Conservation (phyloP, 1,284 basidiomycete genomes). For the Singerocomus rubriflavus region DNA sequence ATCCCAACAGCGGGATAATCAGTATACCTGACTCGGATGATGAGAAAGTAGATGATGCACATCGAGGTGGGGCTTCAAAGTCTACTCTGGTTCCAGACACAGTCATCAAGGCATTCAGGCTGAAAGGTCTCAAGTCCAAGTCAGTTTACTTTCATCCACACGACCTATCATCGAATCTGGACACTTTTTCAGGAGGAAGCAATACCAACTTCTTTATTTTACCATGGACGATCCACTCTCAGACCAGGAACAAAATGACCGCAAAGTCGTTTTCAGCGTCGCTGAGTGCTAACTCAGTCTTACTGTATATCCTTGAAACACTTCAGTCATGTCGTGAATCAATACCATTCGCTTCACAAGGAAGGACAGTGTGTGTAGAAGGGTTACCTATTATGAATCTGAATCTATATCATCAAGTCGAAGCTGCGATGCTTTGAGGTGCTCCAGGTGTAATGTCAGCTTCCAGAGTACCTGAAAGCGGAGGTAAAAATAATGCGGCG, state of each 20-base stretch:
- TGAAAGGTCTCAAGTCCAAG: slow-evolving; percentile 40
- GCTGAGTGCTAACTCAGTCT: slow-evolving; percentile 21
- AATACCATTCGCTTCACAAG: not conserved
- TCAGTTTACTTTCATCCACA: slow-evolving; percentile 33
- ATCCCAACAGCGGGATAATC: slow-evolving; percentile 36
- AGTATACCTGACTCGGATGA: slow-evolving; percentile 32
- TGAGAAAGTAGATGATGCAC: slow-evolving; percentile 5
- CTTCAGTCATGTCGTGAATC: not conserved
- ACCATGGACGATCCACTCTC: slow-evolving; percentile 58
- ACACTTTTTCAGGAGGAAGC: slow-evolving; percentile 34
- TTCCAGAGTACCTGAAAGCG: slow-evolving; percentile 33
- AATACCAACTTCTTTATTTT: slow-evolving; percentile 72
- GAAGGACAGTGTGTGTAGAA: not conserved
- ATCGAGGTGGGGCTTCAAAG: slow-evolving; percentile 1
- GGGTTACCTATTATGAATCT: not conserved
- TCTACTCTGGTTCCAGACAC: slow-evolving; percentile 31
- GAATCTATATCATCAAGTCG: slow-evolving; percentile 7
- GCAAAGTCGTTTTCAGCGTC: slow-evolving; percentile 54
- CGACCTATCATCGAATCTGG: not conserved
- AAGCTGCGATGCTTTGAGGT: slow-evolving; percentile 2
- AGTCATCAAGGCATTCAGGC: slow-evolving; percentile 48
- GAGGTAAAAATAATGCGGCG: slow-evolving; percentile 64
- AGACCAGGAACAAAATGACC: slow-evolving; percentile 43
- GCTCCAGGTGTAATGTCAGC: slow-evolving; percentile 1
- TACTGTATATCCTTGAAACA: not conserved